Evolutionary conservation across 2,329 filamentous ascomycete genomes (phyloP).

Genomic region (Curvularia spicifera): DNA sequence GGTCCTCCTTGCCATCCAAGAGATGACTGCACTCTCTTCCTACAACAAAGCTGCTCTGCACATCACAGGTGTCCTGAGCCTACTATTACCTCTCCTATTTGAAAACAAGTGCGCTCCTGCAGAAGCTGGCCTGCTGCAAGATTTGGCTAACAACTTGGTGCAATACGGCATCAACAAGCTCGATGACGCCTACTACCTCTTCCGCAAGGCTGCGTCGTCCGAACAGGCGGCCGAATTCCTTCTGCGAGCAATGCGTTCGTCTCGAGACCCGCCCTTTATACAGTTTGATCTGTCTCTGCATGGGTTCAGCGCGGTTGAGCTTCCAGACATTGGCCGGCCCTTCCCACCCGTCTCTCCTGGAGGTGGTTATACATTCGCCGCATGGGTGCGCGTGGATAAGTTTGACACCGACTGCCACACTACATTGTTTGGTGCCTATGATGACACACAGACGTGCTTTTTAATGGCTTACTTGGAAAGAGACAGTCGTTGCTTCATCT

Average conservation of each 20-base stretch:
- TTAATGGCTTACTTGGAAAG: slow-evolving; percentile 91
- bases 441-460: slow-evolving; percentile 90
- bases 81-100: slow-evolving; percentile 45
- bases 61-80: slow-evolving; percentile 45
- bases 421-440: slow-evolving; percentile 94
- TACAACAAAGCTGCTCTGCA: slow-evolving; percentile 50
- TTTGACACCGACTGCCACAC: slow-evolving; percentile 89
- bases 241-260: slow-evolving; percentile 73
- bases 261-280: slow-evolving; percentile 81
- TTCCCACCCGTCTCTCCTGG: slow-evolving; percentile 80
- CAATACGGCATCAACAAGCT: slow-evolving; percentile 77
- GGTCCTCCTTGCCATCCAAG: slow-evolving; percentile 45
- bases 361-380: slow-evolving; percentile 85
- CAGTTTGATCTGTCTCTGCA: slow-evolving; percentile 91
- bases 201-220: slow-evolving; percentile 61
- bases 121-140: slow-evolving; percentile 59
- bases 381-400: slow-evolving; percentile 86
- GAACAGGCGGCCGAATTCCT: slow-evolving; percentile 70
- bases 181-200: slow-evolving; percentile 82
- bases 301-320: slow-evolving; percentile 88
- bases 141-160: slow-evolving; percentile 73
- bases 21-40: slow-evolving; percentile 44
- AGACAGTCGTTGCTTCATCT: slow-evolving; percentile 90
- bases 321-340: slow-evolving; percentile 80
- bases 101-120: slow-evolving; percentile 42